Evolutionary conservation across 257 asterid genomes (phyloP).

Genomic region (Nemophila menziesii): DNA sequence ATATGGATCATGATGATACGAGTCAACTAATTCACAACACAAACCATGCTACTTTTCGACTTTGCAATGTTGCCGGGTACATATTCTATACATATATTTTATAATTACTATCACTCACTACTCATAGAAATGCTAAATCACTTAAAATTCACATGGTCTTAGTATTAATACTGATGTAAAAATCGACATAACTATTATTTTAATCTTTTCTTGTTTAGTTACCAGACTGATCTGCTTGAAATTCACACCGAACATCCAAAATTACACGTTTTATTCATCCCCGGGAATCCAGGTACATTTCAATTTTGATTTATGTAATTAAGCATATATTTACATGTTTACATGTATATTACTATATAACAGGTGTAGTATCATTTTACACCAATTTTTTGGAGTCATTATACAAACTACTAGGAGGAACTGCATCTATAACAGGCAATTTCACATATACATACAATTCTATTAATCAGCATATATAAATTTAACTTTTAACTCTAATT

Average conservation of each 20-base stretch:
- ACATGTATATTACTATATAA: not conserved
- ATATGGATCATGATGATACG: constrained; percentile 2
- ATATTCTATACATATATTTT: too few relatives aligned
- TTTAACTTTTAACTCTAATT: constrained; percentile 16
- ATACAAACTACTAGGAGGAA: constrained; percentile 54
- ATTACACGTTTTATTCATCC: constrained; percentile 61
- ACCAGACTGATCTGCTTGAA: constrained; percentile 59
- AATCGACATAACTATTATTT: not conserved
- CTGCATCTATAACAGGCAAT: constrained; percentile 74
- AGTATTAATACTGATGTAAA: too few relatives aligned
- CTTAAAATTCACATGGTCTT: not conserved
- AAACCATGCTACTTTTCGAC: not conserved
- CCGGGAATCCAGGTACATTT: constrained; percentile 84
- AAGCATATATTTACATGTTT: not conserved
- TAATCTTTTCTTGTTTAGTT: constrained; percentile 26
- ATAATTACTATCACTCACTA: not conserved
- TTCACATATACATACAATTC: not conserved
- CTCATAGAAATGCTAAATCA: not conserved
- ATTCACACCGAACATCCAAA: constrained; percentile 47
- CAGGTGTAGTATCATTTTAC: constrained; percentile 82
- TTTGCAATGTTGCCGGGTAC: not conserved
- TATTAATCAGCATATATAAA: not conserved
- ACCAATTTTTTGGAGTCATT: constrained; percentile 59
- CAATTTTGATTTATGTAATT: not conserved
- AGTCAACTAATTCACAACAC: constrained; percentile 15